Conservation (phyloP, 495 filamentous ascomycete species). For the Lasiosphaeriaceae sp. region DNA sequence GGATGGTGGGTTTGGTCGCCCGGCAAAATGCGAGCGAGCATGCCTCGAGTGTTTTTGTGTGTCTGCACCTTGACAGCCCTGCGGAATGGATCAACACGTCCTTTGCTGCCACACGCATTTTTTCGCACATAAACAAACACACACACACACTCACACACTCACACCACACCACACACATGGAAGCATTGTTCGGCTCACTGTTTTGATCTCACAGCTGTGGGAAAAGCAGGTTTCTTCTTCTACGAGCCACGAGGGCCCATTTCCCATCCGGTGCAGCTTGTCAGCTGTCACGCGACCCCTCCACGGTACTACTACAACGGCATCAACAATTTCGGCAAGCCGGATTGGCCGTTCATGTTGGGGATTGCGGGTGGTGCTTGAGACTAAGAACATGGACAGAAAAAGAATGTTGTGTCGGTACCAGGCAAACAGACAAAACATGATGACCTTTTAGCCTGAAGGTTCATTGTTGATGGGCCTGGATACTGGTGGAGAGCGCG, state of each 20-base stretch:
- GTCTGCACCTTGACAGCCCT: too few species aligned
- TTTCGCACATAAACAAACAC: too few species aligned
- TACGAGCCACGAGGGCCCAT: slow-evolving; percentile 9
- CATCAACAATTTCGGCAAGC: not conserved
- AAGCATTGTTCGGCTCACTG: slow-evolving; percentile 5
- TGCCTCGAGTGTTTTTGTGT: too few species aligned
- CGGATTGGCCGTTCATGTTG: not conserved
- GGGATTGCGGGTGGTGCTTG: not conserved
- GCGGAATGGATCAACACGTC: too few species aligned
- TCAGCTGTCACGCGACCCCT: slow-evolving; percentile 16
- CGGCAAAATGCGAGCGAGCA: too few species aligned
- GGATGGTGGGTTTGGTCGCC: too few species aligned
- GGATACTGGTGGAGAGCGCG: too few species aligned
- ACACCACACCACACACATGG: not conserved
- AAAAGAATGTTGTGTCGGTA: not conserved
- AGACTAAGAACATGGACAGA: not conserved
- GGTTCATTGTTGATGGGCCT: too few species aligned
- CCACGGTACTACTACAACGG: not conserved
- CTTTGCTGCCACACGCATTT: too few species aligned
- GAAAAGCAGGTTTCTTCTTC: slow-evolving; percentile 18
- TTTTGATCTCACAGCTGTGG: not conserved
- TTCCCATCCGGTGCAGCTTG: slow-evolving; percentile 14
- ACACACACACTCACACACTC: too few species aligned
- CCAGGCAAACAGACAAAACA: not conserved
- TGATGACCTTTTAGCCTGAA: not conserved